Conservation (phyloP, 1,284 basidiomycete species). For the Ceratobasidium sp. region DNA sequence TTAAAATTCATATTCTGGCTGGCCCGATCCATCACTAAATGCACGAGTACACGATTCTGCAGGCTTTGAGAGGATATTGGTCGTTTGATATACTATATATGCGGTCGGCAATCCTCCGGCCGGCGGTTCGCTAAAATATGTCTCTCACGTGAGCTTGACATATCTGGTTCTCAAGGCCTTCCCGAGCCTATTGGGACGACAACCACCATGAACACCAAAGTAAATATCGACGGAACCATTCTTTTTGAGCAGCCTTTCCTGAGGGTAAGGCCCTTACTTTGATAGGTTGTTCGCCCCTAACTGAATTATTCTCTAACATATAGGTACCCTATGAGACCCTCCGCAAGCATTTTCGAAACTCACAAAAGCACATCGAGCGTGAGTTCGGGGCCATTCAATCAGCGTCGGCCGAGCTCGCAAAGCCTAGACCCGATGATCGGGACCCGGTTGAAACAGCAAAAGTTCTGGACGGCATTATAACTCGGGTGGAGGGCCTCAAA, state of each 20-base stretch:
- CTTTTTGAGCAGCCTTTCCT: conserved; percentile 87
- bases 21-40: background rate
- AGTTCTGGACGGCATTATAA: conserved; percentile 75
- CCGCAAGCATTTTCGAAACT: conserved; percentile 78
- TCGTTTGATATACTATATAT: too few relatives aligned
- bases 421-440: conserved; percentile 52
- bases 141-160: conserved; percentile 11
- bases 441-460: conserved; percentile 61
- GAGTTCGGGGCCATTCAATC: conserved; percentile 69
- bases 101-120: background rate
- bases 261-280: conserved; percentile 57
- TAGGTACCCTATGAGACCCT: conserved; percentile 87
- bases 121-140: background rate
- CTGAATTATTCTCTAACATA: conserved; percentile 41
- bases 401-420: conserved; percentile 61
- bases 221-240: conserved; percentile 68
- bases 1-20: conserved; percentile 2
- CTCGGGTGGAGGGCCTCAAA: conserved; percentile 74
- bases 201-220: conserved; percentile 41
- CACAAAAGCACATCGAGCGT: conserved; percentile 78
- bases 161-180: background rate
- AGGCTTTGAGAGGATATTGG: too few relatives aligned
- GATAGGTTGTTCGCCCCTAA: conserved; percentile 27
- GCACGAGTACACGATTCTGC: too few relatives aligned
- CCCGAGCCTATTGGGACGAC: conserved; percentile 11